These are phyloP conservation scores for Inonotus hispidus DNA, from an alignment of 1,284 basidiomycete species.

Conservation along the genomic window DNA sequence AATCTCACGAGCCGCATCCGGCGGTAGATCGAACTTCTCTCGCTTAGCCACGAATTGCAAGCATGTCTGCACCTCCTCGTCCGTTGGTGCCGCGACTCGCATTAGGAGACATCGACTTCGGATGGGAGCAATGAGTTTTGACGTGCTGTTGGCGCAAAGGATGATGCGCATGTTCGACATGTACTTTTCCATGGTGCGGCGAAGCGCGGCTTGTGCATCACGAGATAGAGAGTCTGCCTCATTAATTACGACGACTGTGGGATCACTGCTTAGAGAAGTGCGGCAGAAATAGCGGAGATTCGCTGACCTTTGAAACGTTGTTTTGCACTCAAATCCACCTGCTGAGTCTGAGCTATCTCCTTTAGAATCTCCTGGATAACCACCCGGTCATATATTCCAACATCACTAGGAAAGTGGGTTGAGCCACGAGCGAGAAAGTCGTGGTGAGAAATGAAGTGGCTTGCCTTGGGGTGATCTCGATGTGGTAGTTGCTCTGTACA, in stretches of 20 bases:
- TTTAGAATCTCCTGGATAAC: conserved; percentile 97
- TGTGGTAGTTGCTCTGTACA: conserved; percentile 91
- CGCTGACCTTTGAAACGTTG: conserved; percentile 90
- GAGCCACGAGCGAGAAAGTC: not conserved
- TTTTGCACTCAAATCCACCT: conserved; percentile 93
- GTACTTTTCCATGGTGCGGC: conserved; percentile 99
- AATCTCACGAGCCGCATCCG: conserved; percentile 70
- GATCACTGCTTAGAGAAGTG: not conserved
- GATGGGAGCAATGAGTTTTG: conserved; percentile 95
- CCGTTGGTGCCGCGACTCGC: conserved; percentile 84
- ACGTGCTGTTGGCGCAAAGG: conserved; percentile 96
- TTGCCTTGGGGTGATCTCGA: conserved; percentile 95
- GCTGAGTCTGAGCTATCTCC: conserved; percentile 98
- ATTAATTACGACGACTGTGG: conserved; percentile 93
- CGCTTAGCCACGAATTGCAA: conserved; percentile 78
- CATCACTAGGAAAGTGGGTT: conserved; percentile 60
- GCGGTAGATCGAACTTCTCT: conserved; percentile 78
- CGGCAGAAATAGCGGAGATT: not conserved
- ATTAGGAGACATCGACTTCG: conserved; percentile 92
- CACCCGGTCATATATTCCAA: conserved; percentile 92
- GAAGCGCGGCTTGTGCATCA: conserved; percentile 95
- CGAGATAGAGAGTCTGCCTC: conserved; percentile 93
- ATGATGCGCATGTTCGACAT: conserved; percentile 98
- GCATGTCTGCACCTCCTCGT: conserved; percentile 81
- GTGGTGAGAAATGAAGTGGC: conserved; percentile 20